These are phyloP conservation scores for Saccharomyces uvarum DNA, from an alignment of 1,139 yeast genomes.

Conservation along the genomic window DNA sequence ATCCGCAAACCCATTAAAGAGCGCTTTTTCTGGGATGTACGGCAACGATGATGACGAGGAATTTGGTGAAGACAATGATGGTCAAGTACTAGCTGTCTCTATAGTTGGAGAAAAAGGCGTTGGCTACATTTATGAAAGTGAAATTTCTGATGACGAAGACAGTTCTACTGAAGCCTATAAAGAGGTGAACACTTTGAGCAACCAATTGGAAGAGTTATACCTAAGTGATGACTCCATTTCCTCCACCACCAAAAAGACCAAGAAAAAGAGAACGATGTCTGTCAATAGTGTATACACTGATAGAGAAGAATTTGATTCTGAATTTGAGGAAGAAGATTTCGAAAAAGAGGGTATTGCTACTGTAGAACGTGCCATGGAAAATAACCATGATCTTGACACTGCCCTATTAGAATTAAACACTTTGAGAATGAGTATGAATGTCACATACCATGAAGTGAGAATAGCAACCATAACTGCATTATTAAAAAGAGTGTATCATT, in stretches of 20 bases:
- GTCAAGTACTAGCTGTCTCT: constrained; percentile 30
- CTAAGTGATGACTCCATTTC: constrained; percentile 77
- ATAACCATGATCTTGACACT: constrained; percentile 87
- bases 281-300: constrained; percentile 37
- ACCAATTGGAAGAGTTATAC: constrained; percentile 56
- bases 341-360: constrained; percentile 88
- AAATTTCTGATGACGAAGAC: constrained; percentile 39
- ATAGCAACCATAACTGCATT: constrained; percentile 71
- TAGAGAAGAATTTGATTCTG: constrained; percentile 28
- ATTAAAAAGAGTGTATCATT: constrained; percentile 58
- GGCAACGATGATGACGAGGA: constrained; percentile 25
- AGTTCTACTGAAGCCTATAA: constrained; percentile 31
- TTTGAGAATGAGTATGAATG: constrained; percentile 94
- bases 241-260: constrained; percentile 42
- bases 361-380: constrained; percentile 81
- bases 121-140: constrained; percentile 53
- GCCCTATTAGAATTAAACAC: constrained; percentile 89
- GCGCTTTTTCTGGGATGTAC: constrained; percentile 14
- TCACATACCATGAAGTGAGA: constrained; percentile 86
- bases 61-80: constrained; percentile 22
- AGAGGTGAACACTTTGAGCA: constrained; percentile 36
- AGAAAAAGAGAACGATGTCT: constrained; percentile 42
- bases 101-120: constrained; percentile 54
- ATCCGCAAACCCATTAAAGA: constrained; percentile 38
- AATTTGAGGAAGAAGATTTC: constrained; percentile 73